Evolutionary conservation across 2,329 filamentous ascomycete species (phyloP).

Genomic region (Aspergillus luchuensis): DNA sequence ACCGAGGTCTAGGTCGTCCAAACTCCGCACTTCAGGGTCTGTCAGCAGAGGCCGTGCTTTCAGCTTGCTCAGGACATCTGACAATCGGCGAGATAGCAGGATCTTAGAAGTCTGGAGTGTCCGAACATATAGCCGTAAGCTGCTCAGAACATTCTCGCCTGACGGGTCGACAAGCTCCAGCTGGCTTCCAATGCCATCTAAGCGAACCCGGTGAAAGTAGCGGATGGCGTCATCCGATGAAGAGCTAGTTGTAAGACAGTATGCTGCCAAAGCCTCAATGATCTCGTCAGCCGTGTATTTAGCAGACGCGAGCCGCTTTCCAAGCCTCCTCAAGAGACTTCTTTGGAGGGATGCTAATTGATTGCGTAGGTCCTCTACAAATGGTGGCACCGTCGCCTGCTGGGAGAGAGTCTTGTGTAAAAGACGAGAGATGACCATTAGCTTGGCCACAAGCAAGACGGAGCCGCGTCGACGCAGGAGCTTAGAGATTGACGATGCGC

Average conservation of each 20-base stretch:
- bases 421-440: slow-evolving; percentile 73
- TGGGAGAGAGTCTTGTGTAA: slow-evolving; percentile 72
- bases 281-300: slow-evolving; percentile 53
- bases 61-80: slow-evolving; percentile 67
- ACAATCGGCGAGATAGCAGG: slow-evolving; percentile 71
- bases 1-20: slow-evolving; percentile 75
- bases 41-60: slow-evolving; percentile 71
- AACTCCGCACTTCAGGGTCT: slow-evolving; percentile 65
- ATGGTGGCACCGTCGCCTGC: slow-evolving; percentile 47
- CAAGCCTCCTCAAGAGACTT: slow-evolving; percentile 66
- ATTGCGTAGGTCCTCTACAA: slow-evolving; percentile 65
- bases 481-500: slow-evolving; percentile 55
- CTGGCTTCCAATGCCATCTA: slow-evolving; percentile 65
- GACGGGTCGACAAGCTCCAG: slow-evolving; percentile 57
- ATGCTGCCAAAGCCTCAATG: slow-evolving; percentile 75
- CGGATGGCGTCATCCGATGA: slow-evolving; percentile 76
- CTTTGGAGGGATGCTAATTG: slow-evolving; percentile 64
- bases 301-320: slow-evolving; percentile 54
- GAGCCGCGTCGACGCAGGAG: slow-evolving; percentile 55
- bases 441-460: slow-evolving; percentile 64
- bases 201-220: slow-evolving; percentile 74
- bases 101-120: slow-evolving; percentile 77
- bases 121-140: slow-evolving; percentile 71
- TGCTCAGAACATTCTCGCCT: slow-evolving; percentile 59
- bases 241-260: slow-evolving; percentile 77